These are phyloP conservation scores for Phytophthora macrochlamydospora DNA, from an alignment of 352 stramenopile species.

Conservation along the genomic window DNA sequence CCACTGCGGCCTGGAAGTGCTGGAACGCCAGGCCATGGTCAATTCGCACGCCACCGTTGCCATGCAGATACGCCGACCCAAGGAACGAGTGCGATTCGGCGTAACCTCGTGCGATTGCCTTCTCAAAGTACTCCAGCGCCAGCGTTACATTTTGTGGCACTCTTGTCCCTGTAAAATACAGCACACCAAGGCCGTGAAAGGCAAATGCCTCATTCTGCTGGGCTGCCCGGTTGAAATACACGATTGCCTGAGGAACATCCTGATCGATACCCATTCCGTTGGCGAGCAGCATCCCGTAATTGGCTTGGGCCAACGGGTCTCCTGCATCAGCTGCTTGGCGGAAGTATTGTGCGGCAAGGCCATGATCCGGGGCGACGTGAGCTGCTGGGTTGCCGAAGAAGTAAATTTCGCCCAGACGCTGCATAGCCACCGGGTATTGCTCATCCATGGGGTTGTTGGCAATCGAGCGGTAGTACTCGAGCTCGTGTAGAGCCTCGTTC, in stretches of 20 bases:
- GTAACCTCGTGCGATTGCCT: slow-evolving; percentile 61
- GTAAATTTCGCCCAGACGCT: slow-evolving; percentile 71
- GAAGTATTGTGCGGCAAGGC: slow-evolving; percentile 61
- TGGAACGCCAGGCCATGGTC: slow-evolving; percentile 58
- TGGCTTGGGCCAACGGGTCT: slow-evolving; percentile 67
- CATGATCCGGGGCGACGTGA: slow-evolving; percentile 54
- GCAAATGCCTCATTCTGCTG: slow-evolving; percentile 65
- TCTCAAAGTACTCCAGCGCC: slow-evolving; percentile 64
- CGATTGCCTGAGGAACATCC: slow-evolving; percentile 60
- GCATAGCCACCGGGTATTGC: slow-evolving; percentile 58
- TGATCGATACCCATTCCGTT: slow-evolving; percentile 65
- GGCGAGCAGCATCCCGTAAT: slow-evolving; percentile 74
- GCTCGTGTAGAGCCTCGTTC: slow-evolving; percentile 51
- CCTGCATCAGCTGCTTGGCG: slow-evolving; percentile 68
- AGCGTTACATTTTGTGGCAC: slow-evolving; percentile 66
- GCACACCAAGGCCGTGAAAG: slow-evolving; percentile 62
- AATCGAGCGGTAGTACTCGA: slow-evolving; percentile 71
- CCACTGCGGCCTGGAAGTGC: slow-evolving; percentile 66
- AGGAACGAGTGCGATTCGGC: slow-evolving; percentile 74
- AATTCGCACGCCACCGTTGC: slow-evolving; percentile 51
- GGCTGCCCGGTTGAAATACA: slow-evolving; percentile 66
- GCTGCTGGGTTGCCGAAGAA: slow-evolving; percentile 74
- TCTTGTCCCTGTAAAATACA: slow-evolving; percentile 62
- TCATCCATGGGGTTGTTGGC: slow-evolving; percentile 67
- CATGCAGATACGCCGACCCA: slow-evolving; percentile 68